These are phyloP conservation scores for Trichosporon ovoides DNA, from an alignment of 1,284 basidiomycete genomes.

Conservation along the genomic window DNA sequence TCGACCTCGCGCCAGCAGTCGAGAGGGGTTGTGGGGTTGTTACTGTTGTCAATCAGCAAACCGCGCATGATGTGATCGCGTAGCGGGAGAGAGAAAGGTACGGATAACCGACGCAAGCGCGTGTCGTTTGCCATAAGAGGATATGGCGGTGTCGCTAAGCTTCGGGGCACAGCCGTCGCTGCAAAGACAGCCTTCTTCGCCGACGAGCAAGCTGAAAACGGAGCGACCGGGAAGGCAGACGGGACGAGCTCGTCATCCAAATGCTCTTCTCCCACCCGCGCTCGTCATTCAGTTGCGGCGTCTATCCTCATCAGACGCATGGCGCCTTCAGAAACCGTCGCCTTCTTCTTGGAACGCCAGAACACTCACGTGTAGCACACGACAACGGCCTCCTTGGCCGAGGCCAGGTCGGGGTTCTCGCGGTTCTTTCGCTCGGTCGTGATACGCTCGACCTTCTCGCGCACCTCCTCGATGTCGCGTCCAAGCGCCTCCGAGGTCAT, in stretches of 20 bases:
- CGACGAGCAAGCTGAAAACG: background rate
- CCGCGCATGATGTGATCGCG: background rate
- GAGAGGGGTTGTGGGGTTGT: conserved; percentile 41
- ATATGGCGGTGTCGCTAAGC: too few relatives aligned
- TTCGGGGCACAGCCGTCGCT: background rate
- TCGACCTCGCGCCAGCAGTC: conserved; percentile 51
- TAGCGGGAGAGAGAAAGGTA: background rate
- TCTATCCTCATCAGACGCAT: too few relatives aligned
- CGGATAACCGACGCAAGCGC: background rate
- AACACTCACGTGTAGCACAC: conserved; percentile 47
- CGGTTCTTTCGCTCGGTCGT: conserved; percentile 30
- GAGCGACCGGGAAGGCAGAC: background rate
- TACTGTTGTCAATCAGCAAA: conserved; percentile 19
- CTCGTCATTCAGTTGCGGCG: background rate
- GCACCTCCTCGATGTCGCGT: conserved; percentile 48
- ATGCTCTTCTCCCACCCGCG: too few relatives aligned
- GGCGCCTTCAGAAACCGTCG: too few relatives aligned
- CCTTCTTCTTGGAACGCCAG: background rate
- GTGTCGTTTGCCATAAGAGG: background rate
- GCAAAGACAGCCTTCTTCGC: background rate
- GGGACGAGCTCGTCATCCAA: background rate
- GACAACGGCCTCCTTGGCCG: conserved; percentile 39
- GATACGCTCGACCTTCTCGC: conserved; percentile 48
- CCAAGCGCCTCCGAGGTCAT: conserved; percentile 44
- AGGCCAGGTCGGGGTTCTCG: conserved; percentile 35